Base-by-base conservation (phyloP, 2,329 filamentous ascomycete species). In the Ilyonectria destructans region DNA sequence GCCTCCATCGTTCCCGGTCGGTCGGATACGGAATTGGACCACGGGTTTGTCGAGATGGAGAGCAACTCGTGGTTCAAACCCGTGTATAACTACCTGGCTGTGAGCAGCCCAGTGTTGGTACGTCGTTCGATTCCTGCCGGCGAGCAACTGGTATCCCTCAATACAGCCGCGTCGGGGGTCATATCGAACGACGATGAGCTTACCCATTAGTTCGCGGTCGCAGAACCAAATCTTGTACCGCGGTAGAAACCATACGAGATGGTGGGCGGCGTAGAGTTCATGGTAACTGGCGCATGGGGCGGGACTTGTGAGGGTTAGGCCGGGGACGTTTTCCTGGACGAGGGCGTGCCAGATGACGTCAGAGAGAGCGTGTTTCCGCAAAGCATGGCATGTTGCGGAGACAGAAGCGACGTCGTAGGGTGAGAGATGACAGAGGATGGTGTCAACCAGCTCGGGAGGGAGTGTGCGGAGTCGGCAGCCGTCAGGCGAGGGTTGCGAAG, bases 161-260 rank as follows among this genome's bases (percentile, higher is more conserved):
- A 98, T 97, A 73, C 90, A 91, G 17, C 91, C 92, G 49, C 89
- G 86, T 4, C 88, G 82, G 52, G 90, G 88, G 77, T 97, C 90
- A 76, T 95, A 98, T 13, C 93, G 90, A n/a, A 88, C 87, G 45
- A 97, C 77, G 29, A 97, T 86, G 48, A 97, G 80, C 77, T 92
- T 92, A 0, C 95, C 95, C 2, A 88, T 91, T 55, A 94, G 86
- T 33, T 91, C 87, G 2, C 85, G 87, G 79, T 97, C 94, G 67
- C 90, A 89, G 77, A 97, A 96, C 95, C 95, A 98, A 70, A 98
- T 85, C 80, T 93, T 95, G 77, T 93, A 86, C 58, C 88, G 90
- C 0, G 93, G 86, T 1, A 98, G 85, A 76, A 97, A 97, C 95
- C 95, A 98, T 74, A 91, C 90, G 0, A 92, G 91, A 70, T 96